Evolutionary conservation across 2,329 filamentous ascomycete genomes (phyloP).

Genomic region (Aspergillus novoparasiticus): DNA sequence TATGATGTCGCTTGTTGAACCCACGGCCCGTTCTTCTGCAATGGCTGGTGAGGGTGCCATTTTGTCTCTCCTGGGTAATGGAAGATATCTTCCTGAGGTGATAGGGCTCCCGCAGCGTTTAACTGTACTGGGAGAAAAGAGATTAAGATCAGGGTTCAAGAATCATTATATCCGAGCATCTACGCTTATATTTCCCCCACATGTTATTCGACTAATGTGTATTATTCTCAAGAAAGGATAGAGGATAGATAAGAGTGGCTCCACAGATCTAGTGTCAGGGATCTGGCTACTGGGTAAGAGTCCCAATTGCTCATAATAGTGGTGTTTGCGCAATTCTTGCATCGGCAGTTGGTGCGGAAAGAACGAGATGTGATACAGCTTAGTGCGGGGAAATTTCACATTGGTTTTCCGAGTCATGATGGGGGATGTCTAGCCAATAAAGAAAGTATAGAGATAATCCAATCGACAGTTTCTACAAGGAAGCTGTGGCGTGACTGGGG

Average conservation of each 20-base stretch:
- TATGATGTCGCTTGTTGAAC: slow-evolving; percentile 15
- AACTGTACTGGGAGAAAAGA: neutral
- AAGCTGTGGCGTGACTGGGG: slow-evolving; percentile 1
- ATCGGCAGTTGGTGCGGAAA: neutral
- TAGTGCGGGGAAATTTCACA: neutral
- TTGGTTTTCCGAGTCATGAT: neutral
- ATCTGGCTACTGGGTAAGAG: neutral
- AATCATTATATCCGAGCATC: neutral
- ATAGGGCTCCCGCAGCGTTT: neutral
- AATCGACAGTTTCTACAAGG: neutral
- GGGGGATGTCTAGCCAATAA: neutral
- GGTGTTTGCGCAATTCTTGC: slow-evolving; percentile 9
- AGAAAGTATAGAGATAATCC: no score
- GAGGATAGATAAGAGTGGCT: neutral
- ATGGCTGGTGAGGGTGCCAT: slow-evolving; percentile 22
- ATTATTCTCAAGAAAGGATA: neutral
- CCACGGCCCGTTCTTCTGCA: slow-evolving; percentile 18
- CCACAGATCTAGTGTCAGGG: neutral
- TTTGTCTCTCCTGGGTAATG: neutral
- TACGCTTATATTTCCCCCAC: neutral
- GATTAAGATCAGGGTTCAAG: neutral
- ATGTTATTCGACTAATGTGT: neutral
- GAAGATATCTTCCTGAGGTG: neutral
- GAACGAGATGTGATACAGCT: neutral
- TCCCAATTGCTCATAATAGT: slow-evolving; percentile 11